These are phyloP conservation scores for Amanita rubescens DNA, from an alignment of 768 basidiomycete genomes.

Conservation along the genomic window DNA sequence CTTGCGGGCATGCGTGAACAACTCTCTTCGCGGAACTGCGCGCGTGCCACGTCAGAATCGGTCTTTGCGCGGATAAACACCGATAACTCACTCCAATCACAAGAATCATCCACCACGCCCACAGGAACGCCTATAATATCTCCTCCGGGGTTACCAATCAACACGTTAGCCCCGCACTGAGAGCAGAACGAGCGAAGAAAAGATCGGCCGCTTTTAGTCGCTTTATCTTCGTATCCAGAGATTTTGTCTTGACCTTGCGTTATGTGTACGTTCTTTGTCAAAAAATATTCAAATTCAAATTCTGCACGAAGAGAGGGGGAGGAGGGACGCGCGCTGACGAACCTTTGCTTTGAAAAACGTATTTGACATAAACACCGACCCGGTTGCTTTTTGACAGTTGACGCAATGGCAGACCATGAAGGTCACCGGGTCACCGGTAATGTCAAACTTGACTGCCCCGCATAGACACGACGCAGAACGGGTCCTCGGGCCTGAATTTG, in stretches of 20 bases:
- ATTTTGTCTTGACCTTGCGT: slow-evolving; percentile 18
- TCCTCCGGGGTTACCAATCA: slow-evolving; percentile 15
- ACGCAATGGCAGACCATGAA: slow-evolving; percentile 25
- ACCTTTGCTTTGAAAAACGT: slow-evolving; percentile 23
- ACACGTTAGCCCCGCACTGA: slow-evolving; percentile 22
- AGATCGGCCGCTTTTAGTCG: slow-evolving; percentile 20
- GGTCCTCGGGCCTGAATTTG: background rate
- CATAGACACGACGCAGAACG: slow-evolving; percentile 22
- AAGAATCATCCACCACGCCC: slow-evolving; percentile 16
- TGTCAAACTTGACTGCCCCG: slow-evolving; percentile 17
- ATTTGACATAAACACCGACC: slow-evolving; percentile 27
- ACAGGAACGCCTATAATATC: slow-evolving; percentile 17
- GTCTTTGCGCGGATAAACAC: background rate
- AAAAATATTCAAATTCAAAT: too few species aligned
- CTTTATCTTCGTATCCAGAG: slow-evolving; percentile 17
- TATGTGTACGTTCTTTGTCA: slow-evolving; percentile 17
- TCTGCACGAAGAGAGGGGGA: too few species aligned
- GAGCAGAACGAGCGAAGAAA: slow-evolving; percentile 24
- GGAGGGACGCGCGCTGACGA: too few species aligned
- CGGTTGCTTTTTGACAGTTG: slow-evolving; percentile 26
- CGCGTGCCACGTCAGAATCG: background rate
- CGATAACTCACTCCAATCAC: slow-evolving; percentile 18
- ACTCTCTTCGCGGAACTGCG: slow-evolving; percentile 18
- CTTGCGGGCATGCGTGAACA: slow-evolving; percentile 8
- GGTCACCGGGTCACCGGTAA: slow-evolving; percentile 22